These are phyloP conservation scores for Zanthoxylum bungeanum DNA, from an alignment of 345 rosid genomes.

Conservation along the genomic window DNA sequence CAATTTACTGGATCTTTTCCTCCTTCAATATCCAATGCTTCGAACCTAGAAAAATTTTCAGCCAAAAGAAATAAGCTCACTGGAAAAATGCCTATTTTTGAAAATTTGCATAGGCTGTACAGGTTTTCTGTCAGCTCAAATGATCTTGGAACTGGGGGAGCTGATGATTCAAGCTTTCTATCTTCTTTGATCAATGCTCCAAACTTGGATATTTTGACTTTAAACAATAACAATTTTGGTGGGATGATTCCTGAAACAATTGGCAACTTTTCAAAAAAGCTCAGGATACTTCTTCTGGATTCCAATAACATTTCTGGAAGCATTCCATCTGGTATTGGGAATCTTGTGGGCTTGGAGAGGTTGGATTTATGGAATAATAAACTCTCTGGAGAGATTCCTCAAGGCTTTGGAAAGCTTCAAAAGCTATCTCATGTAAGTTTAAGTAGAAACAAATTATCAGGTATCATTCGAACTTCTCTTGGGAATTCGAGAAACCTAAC, in stretches of 20 bases:
- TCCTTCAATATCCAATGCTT: conserved; percentile 23
- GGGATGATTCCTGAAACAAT: conserved; percentile 9
- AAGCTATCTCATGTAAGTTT: no score
- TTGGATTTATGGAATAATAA: not conserved
- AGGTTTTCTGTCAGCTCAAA: not conserved
- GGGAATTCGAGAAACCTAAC: not conserved
- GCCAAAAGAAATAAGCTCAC: not conserved
- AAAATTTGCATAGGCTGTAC: not conserved
- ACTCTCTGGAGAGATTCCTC: not conserved
- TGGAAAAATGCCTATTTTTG: not conserved
- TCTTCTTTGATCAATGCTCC: conserved; percentile 11
- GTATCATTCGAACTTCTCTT: conserved; percentile 12
- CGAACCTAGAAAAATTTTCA: not conserved
- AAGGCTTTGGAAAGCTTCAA: not conserved
- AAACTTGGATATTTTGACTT: not conserved
- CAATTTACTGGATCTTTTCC: conserved; percentile 20
- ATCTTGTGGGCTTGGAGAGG: not conserved
- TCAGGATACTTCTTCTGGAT: not conserved
- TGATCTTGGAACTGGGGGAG: not conserved
- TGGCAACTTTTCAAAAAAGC: conserved; percentile 8
- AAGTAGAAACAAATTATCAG: not conserved
- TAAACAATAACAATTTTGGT: not conserved
- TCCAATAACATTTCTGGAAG: conserved; percentile 8
- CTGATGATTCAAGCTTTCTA: no score
- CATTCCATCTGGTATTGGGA: conserved; percentile 14